Evolutionary conservation across 176 grass and related monocot genomes (phyloP).

Genomic region (Triticum urartu): DNA sequence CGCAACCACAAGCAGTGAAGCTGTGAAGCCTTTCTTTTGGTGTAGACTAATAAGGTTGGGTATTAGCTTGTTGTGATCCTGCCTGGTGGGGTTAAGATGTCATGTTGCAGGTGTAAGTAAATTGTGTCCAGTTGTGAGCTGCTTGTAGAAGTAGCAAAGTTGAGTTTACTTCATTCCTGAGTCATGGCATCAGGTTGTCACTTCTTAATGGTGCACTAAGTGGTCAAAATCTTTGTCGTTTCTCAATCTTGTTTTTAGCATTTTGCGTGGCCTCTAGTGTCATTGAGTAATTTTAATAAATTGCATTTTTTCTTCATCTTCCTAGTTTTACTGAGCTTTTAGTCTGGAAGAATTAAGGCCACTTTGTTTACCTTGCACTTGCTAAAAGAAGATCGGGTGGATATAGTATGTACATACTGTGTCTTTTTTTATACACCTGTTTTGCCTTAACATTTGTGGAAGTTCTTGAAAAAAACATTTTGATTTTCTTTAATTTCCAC

Average conservation of each 20-base stretch:
- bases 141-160: background rate
- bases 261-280: background rate
- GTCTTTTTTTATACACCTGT: background rate
- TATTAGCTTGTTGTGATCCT: background rate
- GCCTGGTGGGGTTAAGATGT: background rate
- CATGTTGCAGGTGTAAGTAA: background rate
- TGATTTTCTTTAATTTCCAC: background rate
- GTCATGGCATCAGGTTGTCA: background rate
- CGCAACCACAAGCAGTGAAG: background rate
- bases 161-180: background rate
- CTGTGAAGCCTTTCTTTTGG: background rate
- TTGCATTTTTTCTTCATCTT: background rate
- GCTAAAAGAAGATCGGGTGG: background rate
- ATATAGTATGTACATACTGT: background rate
- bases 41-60: background rate
- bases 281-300: background rate
- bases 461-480: background rate
- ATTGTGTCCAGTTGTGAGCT: background rate
- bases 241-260: background rate
- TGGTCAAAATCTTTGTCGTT: background rate
- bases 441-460: background rate
- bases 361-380: background rate
- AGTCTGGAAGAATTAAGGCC: background rate
- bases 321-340: background rate
- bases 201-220: constrained; percentile 9